phyloP scores from a whole-genome alignment of 2,329 filamentous ascomycete species.

The Pseudofabraea citricarpa region DNA sequence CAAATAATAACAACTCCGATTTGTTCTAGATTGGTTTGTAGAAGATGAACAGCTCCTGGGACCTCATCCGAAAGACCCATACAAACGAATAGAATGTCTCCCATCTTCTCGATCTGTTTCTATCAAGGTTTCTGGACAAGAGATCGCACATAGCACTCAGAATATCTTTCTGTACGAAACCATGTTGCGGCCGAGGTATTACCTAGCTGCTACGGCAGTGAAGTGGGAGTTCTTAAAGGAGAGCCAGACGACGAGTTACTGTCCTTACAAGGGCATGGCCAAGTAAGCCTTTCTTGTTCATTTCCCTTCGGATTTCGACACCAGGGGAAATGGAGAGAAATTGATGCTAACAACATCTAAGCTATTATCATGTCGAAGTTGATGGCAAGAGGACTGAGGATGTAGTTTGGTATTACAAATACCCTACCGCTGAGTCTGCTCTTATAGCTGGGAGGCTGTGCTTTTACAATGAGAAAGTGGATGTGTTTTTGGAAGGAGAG shows the following conservation, averaged over 20 bases:
- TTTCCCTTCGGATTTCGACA: too few species aligned
- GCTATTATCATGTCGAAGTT: conserved; percentile 45
- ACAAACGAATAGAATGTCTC: conserved; percentile 59
- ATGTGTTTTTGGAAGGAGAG: conserved; percentile 53
- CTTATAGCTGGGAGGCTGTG: conserved; percentile 51
- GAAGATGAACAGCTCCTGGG: conserved; percentile 55
- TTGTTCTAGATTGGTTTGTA: conserved; percentile 40
- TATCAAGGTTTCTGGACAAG: conserved; percentile 40
- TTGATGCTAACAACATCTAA: conserved; percentile 7
- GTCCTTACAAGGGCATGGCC: conserved; percentile 65
- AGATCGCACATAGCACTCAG: conserved; percentile 40
- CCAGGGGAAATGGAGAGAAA: too few species aligned
- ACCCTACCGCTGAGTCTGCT: conserved; percentile 51
- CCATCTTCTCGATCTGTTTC: conserved; percentile 47
- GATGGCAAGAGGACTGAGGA: conserved; percentile 40
- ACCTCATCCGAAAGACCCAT: conserved; percentile 61
- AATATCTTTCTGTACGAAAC: conserved; percentile 57
- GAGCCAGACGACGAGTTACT: conserved; percentile 49
- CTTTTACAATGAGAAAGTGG: conserved; percentile 66
- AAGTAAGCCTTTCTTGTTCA: conserved; percentile 37
- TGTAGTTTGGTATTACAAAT: conserved; percentile 58
- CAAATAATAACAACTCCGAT: too few species aligned
- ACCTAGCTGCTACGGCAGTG: conserved; percentile 26
- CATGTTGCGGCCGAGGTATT: conserved; percentile 52
- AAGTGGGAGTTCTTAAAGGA: conserved; percentile 33